Evolutionary conservation across 1,139 yeast species (phyloP), one percentile per base, ranked within the genome.

Genomic region (Pichia sp.): DNA sequence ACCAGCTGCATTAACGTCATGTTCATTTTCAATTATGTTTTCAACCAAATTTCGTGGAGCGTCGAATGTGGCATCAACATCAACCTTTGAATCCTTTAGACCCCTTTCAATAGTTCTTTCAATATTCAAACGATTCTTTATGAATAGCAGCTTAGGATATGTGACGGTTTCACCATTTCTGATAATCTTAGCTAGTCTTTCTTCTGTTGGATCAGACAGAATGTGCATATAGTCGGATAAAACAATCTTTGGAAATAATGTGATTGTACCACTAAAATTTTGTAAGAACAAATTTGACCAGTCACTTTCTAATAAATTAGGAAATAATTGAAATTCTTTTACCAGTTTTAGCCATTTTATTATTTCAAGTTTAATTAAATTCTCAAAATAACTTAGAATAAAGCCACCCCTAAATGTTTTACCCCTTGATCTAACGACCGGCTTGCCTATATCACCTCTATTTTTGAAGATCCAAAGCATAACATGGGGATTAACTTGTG

Each of bases 401-500:
- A 85, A 85, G 1, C 94, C 95, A 11, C 95, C 95, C 57, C 94
- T 68, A 57, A 85, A 74, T 4, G 80, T 78, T 40, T 65, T 63
- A 1, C 79, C 76, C 47, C 63, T 77, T n/a, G 83, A 65, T 51
- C 84, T 73, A 0, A 85, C 76, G 16, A 85, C 87, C 0, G 95
- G 95, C 48, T 85, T 70, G 0, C 95, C 95, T 25, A 85, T 87
- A 0, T 88, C 79, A 1, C 95, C 95, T 56, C 83, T 76, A 18
- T 92, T 89, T 4, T 90, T 85, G 62, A 79, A 85, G 58, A 82
- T 82, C 65, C 85, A 85, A 34, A 85, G 69, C 49, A 85, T 76
- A 41, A 85, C 83, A 62, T 85, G 95, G 1, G 95, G 94, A 61
- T 85, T 85, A 11, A 85, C 92, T 64, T 85, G 95, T 7, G 89